Evolutionary conservation across 2,329 filamentous ascomycete genomes (phyloP).

Genomic region (Daldinia sp.): DNA sequence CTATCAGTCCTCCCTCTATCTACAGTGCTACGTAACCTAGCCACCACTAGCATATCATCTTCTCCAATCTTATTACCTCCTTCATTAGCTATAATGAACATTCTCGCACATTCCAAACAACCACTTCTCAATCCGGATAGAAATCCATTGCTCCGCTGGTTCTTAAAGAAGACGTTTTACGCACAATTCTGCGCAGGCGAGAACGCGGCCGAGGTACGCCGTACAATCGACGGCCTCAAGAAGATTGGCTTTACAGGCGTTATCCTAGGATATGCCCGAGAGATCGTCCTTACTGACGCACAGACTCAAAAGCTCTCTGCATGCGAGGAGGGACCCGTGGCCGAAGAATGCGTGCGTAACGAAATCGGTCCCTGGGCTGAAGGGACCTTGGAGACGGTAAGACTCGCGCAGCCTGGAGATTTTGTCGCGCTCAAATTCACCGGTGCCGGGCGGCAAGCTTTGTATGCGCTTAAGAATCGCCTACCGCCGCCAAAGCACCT

Average conservation of each 20-base stretch:
- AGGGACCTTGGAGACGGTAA: constrained; percentile 78
- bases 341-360: constrained; percentile 57
- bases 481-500: constrained; percentile 71
- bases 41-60: constrained; percentile 74
- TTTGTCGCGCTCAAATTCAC: constrained; percentile 80
- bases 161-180: constrained; percentile 86
- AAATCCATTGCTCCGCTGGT: constrained; percentile 73
- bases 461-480: constrained; percentile 70
- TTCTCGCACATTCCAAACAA: constrained; percentile 74
- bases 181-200: constrained; percentile 91
- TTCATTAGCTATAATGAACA: constrained; percentile 72
- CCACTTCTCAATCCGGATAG: constrained; percentile 75
- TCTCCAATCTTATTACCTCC: constrained; percentile 73
- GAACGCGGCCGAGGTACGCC: constrained; percentile 70
- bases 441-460: constrained; percentile 78
- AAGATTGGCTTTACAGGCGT: constrained; percentile 82
- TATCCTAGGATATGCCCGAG: constrained; percentile 83
- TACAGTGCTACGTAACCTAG: constrained; percentile 73
- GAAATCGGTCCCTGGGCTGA: constrained; percentile 77
- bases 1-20: constrained; percentile 72
- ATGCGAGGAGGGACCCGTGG: constrained; percentile 57
- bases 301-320: constrained; percentile 57
- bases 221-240: constrained; percentile 72
- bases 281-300: constrained; percentile 74
- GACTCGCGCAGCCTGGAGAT: constrained; percentile 73